Evolutionary conservation across 768 basidiomycete genomes (phyloP), one percentile per base, ranked within the genome.

Genomic region (Phlebiopsis gigantea): DNA sequence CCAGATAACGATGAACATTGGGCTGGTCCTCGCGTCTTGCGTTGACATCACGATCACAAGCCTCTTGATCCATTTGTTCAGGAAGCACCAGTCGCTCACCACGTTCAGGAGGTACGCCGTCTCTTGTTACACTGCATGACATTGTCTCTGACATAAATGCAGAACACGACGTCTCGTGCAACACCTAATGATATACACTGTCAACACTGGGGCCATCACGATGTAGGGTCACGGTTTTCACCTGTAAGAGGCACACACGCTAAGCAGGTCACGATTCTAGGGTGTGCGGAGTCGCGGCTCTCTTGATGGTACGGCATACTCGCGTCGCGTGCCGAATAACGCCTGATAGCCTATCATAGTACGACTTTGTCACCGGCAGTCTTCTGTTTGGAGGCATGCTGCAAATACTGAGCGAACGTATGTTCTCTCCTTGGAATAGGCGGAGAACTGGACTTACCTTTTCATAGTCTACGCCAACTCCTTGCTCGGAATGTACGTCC

Each of bases 321-420:
- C 25, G 21, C 9, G 19, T 45, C 44, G 21, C 44, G 21, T 7
- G 19, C 7, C 7, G 12, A 45, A 10, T 7, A n/a, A 7, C 42
- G 34, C 14, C 8, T 22, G n/a, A n/a, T n/a, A n/a, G n/a, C n/a
- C n/a, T n/a, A n/a, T 28, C 15, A 2, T 25, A 55, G 54, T 55
- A 21, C 54, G 47, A 55, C 21, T 31, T 55, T 30, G 45, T 55
- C 2, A 46, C 43, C 3, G 31, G 26, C 2, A 55, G 54, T 24
- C 54, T 55, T 3, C 5, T 55, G 26, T 55, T 45, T 19, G 54
- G 44, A 3, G 54, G 54, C 5, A 29, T 55, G 29, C 44, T 55
- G 21, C 44, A 55, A 29, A 45, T 55, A 8, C 44, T 55, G 28
- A 55, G 54, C 54, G 47, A 55, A 39, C 54, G 54, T 55, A 25